Evolutionary conservation across 345 rosid genomes (phyloP), one percentile per base, ranked within the genome.

Genomic region (Xanthoceras sorbifolium): DNA sequence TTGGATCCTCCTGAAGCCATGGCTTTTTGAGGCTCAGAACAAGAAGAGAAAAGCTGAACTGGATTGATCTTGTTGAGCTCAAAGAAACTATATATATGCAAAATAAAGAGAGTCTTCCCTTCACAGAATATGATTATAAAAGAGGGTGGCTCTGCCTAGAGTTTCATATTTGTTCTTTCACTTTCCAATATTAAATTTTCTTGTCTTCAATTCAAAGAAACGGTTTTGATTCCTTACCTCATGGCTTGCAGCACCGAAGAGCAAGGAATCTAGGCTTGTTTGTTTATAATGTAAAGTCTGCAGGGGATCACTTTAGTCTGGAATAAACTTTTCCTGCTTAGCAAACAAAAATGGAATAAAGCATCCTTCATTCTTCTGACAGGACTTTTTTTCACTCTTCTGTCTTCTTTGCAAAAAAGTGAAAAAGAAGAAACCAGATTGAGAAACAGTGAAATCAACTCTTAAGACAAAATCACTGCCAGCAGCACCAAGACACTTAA

Each of bases 1-100:
- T 87, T 95, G 44, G 93, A 72, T 75, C 83, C 86, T 64, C 85
- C 88, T 50, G 93, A 86, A 79, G 89, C 90, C 99, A 93, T 91
- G 78, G 22, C 64, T 32, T 57, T 34, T 57, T 34, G 57, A 28
- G 5, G 76, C 64, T 22, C 2, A 4, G 26, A 26, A 36, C 25
- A 34, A 22, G n/a, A 69, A 46, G 23, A 25, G 23, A 25, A 76
- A 57, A 36, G 26, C 10, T 72, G 48, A 69, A 29, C 20, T 59
- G 42, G 69, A 50, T 38, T 26, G 20, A 31, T 40, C 32, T 57
- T 66, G 32, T 65, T 69, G 50, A 28, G 34, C 38, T 64, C 15
- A 75, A 77, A 50, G 73, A 46, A 36, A 25, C 1, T 9, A 48
- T 71, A 52, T 76, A 57, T 54, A 65, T 9, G 23, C 25, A 3